Conservation (phyloP, 192 early-diverging fungal species). For the Coemansia sp. region DNA sequence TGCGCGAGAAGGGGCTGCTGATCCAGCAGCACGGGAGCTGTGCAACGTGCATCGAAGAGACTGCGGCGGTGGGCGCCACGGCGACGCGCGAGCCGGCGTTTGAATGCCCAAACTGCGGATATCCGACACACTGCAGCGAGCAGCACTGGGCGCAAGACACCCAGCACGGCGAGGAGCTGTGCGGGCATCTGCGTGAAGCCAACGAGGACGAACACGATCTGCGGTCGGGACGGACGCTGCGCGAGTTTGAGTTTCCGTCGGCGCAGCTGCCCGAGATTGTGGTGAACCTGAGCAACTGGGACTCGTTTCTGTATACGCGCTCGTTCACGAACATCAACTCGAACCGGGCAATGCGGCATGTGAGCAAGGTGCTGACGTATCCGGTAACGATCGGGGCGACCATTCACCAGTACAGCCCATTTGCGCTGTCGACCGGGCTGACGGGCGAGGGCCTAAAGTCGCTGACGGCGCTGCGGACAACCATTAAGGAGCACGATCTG, state of each 20-base stretch:
- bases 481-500: slow-evolving; percentile 51
- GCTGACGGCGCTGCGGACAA: slow-evolving; percentile 57
- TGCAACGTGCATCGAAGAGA: slow-evolving; percentile 61
- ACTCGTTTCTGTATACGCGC: slow-evolving; percentile 73
- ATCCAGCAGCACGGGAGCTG: slow-evolving; percentile 65
- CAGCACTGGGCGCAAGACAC: slow-evolving; percentile 63
- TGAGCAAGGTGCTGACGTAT: slow-evolving; percentile 74
- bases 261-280: slow-evolving; percentile 68
- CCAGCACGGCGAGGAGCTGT: slow-evolving; percentile 55
- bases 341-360: slow-evolving; percentile 69
- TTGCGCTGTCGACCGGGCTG: slow-evolving; percentile 58
- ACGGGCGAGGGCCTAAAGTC: slow-evolving; percentile 73
- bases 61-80: slow-evolving; percentile 19
- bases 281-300: slow-evolving; percentile 75
- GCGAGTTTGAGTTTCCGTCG: slow-evolving; percentile 74
- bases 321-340: slow-evolving; percentile 69
- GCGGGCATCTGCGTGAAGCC: slow-evolving; percentile 59
- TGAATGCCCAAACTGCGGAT: slow-evolving; percentile 75
- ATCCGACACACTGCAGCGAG: slow-evolving; percentile 71
- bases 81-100: slow-evolving; percentile 54
- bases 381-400: slow-evolving; percentile 71
- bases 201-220: slow-evolving; percentile 81
- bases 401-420: slow-evolving; percentile 70
- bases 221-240: slow-evolving; percentile 66
- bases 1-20: slow-evolving; percentile 59